Evolutionary conservation across 345 rosid species (phyloP), one percentile per base, ranked within the genome.

Genomic region (Salix caprea): DNA sequence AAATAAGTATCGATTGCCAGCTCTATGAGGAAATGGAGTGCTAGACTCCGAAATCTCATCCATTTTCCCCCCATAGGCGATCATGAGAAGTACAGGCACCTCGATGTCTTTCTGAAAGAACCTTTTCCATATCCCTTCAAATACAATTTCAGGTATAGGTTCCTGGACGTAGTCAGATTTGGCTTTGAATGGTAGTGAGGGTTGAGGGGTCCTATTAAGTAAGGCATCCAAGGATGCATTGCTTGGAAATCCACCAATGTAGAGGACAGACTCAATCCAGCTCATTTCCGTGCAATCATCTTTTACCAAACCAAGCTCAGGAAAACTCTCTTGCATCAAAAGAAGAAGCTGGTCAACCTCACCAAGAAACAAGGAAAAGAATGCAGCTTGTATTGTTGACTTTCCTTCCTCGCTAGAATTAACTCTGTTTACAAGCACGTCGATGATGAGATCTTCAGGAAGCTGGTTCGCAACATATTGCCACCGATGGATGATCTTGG

Each of bases 51-150:
- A 67, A 32, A 91, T 86, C 80, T 91, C 86, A 10, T 58, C 48
- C 96, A 89, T 91, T 74, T 76, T 84, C 1, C 96, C 93, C 3
- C 93, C 96, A 13, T 91, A 88, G 0, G 96, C 84, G 46, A 78
- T 86, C 71, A 79, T 86, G 11, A 80, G 81, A 69, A 89, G 23
- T 0, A 87, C 89, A 0, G 67, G 48, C 26, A 84, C 11, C 24
- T 61, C 64, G 0, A 86, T 79, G 44, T 40, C 44, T 40, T 40
- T 10, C 44, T 40, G 13, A 10, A 10, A 40, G 92, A 90, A 74
- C 79, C 72, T 85, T n/a, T 87, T 73, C 88, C 89, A 91, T 7
- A 93, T 21, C 62, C 78, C 74, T 37, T 81, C 80, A 40, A 93
- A 65, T 18, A 74, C 84, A 1, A 72, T 46, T 70, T 68, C 83